Conservation (phyloP, 139 green algal species). For the Axilococcus clingmanii region DNA sequence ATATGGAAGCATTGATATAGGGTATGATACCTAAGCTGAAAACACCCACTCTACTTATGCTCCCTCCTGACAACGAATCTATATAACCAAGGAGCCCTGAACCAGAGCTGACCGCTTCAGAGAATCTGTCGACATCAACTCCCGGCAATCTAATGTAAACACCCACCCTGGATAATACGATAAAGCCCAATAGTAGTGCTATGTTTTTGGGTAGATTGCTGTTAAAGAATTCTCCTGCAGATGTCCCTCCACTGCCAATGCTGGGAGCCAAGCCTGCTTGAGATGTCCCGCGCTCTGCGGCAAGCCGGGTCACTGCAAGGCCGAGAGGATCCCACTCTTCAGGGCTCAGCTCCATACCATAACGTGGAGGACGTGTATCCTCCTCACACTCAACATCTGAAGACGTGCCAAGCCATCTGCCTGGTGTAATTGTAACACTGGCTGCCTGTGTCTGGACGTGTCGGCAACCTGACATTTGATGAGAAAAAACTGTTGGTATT, state of each 20-base stretch:
- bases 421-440: too few species aligned
- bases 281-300: too few species aligned
- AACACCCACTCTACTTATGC: conserved; percentile 75
- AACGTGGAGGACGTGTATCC: conserved; percentile 14
- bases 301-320: conserved; percentile 1
- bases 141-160: conserved; percentile 90
- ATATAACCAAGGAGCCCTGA: conserved; percentile 86
- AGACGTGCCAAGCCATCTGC: conserved; percentile 18
- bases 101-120: conserved; percentile 47
- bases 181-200: conserved; percentile 61
- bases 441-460: too few species aligned
- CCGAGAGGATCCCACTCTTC: conserved; percentile 30
- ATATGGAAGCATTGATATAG: conserved; percentile 98
- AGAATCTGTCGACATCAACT: conserved; percentile 81
- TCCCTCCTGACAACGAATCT: conserved; percentile 79
- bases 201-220: conserved; percentile 73
- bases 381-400: conserved; percentile 1
- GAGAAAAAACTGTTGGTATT: too few species aligned
- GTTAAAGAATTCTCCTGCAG: conserved; percentile 38
- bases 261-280: conserved; percentile 13
- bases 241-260: not conserved
- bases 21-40: conserved; percentile 99
- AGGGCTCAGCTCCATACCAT: conserved; percentile 28
- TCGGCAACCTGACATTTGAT: too few species aligned
- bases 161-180: conserved; percentile 78